Evolutionary conservation across 1,139 yeast species (phyloP).

Genomic region (Suhomyces panamericanus): DNA sequence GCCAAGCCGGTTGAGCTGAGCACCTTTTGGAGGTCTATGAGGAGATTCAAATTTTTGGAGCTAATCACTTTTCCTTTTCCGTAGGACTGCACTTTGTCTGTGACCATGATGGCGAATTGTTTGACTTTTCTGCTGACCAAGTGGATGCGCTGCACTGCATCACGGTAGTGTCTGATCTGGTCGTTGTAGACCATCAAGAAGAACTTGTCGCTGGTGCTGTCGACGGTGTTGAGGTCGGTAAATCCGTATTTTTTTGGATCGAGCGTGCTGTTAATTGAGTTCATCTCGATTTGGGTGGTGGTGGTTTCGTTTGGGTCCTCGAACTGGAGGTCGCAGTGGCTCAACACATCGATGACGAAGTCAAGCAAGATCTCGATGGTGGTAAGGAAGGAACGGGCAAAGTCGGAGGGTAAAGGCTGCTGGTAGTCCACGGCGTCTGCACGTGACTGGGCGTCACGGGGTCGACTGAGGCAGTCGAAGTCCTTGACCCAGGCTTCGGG

Average conservation of each 20-base stretch:
- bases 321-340: slow-evolving; percentile 42
- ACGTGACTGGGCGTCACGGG: slow-evolving; percentile 9
- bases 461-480: slow-evolving; percentile 30
- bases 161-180: slow-evolving; percentile 71
- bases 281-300: slow-evolving; percentile 23
- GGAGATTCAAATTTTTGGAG: slow-evolving; percentile 49
- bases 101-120: slow-evolving; percentile 76
- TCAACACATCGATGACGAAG: slow-evolving; percentile 72
- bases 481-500: slow-evolving; percentile 57
- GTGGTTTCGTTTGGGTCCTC: slow-evolving; percentile 27
- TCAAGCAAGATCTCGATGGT: slow-evolving; percentile 65
- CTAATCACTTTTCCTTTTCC: slow-evolving; percentile 73
- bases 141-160: slow-evolving; percentile 67
- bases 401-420: slow-evolving; percentile 34
- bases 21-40: slow-evolving; percentile 54
- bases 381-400: slow-evolving; percentile 33
- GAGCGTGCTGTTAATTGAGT: slow-evolving; percentile 31
- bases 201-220: slow-evolving; percentile 51
- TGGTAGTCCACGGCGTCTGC: background rate
- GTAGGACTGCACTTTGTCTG: slow-evolving; percentile 57
- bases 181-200: slow-evolving; percentile 73
- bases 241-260: slow-evolving; percentile 36
- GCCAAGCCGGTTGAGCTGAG: slow-evolving; percentile 63
- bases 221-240: slow-evolving; percentile 25
- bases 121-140: slow-evolving; percentile 62